phyloP scores from a whole-genome alignment of 495 filamentous ascomycete genomes.

The Usnea hakonensis region DNA sequence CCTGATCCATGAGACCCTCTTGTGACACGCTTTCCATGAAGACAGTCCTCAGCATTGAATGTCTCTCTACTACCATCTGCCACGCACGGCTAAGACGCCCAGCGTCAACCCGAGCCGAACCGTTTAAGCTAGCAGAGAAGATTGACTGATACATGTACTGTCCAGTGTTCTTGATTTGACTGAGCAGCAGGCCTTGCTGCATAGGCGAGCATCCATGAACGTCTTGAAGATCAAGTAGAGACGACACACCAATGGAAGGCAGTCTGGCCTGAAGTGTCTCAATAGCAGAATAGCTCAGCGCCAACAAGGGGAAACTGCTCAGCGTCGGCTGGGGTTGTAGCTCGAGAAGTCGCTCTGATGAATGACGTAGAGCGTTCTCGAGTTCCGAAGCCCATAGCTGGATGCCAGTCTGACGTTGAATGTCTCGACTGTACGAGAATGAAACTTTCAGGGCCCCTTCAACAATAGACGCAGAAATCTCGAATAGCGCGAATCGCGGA shows the following conservation, averaged over 20 bases:
- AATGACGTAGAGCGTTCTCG: slow-evolving; percentile 17
- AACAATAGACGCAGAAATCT: slow-evolving; percentile 36
- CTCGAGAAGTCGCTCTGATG: slow-evolving; percentile 9
- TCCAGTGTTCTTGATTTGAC: slow-evolving; percentile 32
- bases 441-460: slow-evolving; percentile 24
- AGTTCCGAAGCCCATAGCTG: slow-evolving; percentile 27
- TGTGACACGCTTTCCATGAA: slow-evolving; percentile 37
- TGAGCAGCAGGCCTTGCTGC: slow-evolving; percentile 41
- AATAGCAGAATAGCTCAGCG: slow-evolving; percentile 26
- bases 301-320: slow-evolving; percentile 27
- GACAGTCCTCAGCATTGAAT: slow-evolving; percentile 41
- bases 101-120: background rate
- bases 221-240: slow-evolving; percentile 31
- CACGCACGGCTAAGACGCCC: slow-evolving; percentile 33
- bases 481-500: slow-evolving; percentile 59
- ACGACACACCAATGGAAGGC: slow-evolving; percentile 15
- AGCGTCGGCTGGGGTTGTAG: slow-evolving; percentile 24
- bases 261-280: slow-evolving; percentile 20
- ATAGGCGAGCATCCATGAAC: slow-evolving; percentile 40
- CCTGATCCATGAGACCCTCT: slow-evolving; percentile 34
- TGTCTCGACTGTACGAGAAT: slow-evolving; percentile 27
- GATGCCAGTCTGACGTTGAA: slow-evolving; percentile 30
- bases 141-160: slow-evolving; percentile 27
- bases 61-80: slow-evolving; percentile 39
- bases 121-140: slow-evolving; percentile 14